These are phyloP conservation scores for Pelargonium australe DNA, from an alignment of 441 rosid genomes.

Conservation along the genomic window DNA sequence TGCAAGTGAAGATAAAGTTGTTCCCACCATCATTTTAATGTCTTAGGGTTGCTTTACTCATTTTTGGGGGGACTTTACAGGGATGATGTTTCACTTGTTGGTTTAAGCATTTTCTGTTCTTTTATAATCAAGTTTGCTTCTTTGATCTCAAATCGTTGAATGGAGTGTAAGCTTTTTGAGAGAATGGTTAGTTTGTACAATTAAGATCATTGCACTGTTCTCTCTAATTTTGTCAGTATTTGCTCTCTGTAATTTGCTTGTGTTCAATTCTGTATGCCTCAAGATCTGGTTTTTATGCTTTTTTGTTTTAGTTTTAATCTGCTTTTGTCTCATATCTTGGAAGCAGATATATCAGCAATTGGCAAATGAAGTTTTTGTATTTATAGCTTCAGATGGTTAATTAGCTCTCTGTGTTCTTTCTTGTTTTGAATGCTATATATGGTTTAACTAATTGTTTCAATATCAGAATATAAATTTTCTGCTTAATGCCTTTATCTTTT, in stretches of 20 bases:
- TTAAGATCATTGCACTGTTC: conserved; percentile 20
- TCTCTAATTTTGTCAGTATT: conserved; percentile 4
- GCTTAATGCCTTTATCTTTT: too few relatives aligned
- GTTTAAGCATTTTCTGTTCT: conserved; percentile 25
- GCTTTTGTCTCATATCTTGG: background rate
- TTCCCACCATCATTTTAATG: conserved; percentile 2
- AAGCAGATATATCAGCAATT: background rate
- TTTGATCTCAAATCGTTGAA: conserved; percentile 24
- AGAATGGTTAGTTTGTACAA: conserved; percentile 22
- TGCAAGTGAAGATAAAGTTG: conserved; percentile 62
- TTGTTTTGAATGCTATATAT: too few relatives aligned
- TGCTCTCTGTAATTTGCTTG: background rate
- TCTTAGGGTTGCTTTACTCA: conserved; percentile 32
- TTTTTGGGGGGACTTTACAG: conserved; percentile 16
- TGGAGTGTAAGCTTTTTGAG: conserved; percentile 30
- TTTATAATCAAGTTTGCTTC: conserved; percentile 23
- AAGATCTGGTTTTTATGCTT: conserved; percentile 14
- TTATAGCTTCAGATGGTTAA: conserved; percentile 2
- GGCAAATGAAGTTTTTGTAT: background rate
- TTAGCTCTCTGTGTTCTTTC: background rate
- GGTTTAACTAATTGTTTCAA: too few relatives aligned
- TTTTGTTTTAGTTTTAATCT: background rate
- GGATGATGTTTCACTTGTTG: conserved; percentile 28
- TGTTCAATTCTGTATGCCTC: conserved; percentile 5
- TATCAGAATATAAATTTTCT: too few relatives aligned